Conservation (phyloP, 768 basidiomycete species). For the Lentinula boryana region DNA sequence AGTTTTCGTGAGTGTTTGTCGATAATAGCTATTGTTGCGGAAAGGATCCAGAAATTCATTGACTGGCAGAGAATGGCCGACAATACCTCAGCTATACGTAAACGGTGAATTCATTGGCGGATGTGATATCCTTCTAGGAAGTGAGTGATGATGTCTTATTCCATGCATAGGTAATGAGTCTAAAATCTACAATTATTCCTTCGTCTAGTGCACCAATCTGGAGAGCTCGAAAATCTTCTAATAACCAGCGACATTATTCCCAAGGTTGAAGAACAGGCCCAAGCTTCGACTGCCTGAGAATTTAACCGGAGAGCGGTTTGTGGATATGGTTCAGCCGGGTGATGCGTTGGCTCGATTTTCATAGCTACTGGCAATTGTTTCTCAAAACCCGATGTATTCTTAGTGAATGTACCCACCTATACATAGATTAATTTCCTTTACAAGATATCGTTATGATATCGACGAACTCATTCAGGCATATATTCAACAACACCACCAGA, state of each 20-base stretch:
- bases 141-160: conserved; percentile 41
- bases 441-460: not conserved
- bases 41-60: not conserved
- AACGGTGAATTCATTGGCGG: conserved; percentile 96
- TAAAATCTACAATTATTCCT: conserved; percentile 1
- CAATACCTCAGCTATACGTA: conserved; percentile 92
- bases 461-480: conserved; percentile 1
- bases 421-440: conserved; percentile 2
- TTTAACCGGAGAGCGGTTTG: not conserved
- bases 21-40: not conserved
- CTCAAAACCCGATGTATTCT: not conserved
- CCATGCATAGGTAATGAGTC: not conserved
- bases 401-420: conserved; percentile 1
- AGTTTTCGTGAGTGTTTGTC: conserved; percentile 76
- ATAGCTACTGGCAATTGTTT: not conserved
- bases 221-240: conserved; percentile 83
- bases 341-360: not conserved
- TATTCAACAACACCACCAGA: conserved; percentile 54
- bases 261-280: conserved; percentile 22
- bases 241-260: conserved; percentile 67
- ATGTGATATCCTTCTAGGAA: conserved; percentile 89
- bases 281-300: not conserved
- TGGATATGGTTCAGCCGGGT: not conserved
- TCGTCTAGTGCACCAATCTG: conserved; percentile 86
- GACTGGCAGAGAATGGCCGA: conserved; percentile 84